phyloP scores from a whole-genome alignment of 179 eudicot species.

The Amaranthus tricolor region DNA sequence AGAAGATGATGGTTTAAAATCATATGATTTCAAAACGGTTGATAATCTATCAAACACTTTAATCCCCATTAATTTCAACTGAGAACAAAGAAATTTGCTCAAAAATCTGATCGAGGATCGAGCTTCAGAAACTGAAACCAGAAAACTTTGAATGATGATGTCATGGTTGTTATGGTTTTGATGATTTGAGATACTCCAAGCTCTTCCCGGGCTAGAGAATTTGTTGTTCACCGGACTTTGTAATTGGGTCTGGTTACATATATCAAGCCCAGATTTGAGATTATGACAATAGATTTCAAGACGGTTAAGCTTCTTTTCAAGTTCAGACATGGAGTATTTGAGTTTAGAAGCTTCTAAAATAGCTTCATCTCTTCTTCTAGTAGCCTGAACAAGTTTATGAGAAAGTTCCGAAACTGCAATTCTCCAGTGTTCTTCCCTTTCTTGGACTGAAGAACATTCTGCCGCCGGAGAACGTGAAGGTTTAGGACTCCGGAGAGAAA shows the following conservation, averaged over 20 bases:
- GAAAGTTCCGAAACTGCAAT: slow-evolving; percentile 64
- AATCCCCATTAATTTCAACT: background rate
- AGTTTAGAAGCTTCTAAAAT: background rate
- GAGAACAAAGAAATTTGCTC: background rate
- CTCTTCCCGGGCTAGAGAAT: background rate
- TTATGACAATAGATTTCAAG: background rate
- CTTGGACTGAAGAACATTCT: slow-evolving; percentile 20
- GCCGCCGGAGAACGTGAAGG: slow-evolving; percentile 24
- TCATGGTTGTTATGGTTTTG: slow-evolving; percentile 17
- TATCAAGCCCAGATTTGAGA: background rate
- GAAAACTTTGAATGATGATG: slow-evolving; percentile 49
- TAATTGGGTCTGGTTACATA: background rate
- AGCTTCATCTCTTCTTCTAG: slow-evolving; percentile 35
- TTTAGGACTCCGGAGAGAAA: slow-evolving; percentile 56
- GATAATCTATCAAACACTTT: slow-evolving; percentile 21
- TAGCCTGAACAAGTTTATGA: slow-evolving; percentile 59
- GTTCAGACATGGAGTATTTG: background rate
- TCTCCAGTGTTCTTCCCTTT: slow-evolving; percentile 66
- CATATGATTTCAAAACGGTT: slow-evolving; percentile 50
- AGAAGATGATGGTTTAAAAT: slow-evolving; percentile 42
- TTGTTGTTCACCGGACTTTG: background rate
- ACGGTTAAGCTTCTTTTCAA: background rate
- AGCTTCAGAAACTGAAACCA: slow-evolving; percentile 59
- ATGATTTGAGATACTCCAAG: background rate
- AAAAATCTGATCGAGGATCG: slow-evolving; percentile 21